A percentile compares a stretch with the other conserved stretches of the same genome.
These are phyloP conservation scores for Pythium brachiatum DNA, from an alignment of 352 stramenopile genomes.

Conservation along the genomic window DNA sequence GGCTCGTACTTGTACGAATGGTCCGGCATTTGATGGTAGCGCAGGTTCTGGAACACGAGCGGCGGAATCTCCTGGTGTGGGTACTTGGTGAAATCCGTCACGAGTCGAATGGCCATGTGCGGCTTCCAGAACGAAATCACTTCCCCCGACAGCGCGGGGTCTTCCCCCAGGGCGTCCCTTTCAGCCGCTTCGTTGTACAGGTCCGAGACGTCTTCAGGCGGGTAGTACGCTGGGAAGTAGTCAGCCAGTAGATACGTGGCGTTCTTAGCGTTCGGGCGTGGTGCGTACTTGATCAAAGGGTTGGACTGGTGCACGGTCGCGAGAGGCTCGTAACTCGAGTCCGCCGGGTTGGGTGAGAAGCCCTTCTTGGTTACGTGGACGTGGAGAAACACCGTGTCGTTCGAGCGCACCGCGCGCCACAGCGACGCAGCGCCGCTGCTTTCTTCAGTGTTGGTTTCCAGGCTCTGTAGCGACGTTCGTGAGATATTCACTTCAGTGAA, in stretches of 20 bases:
- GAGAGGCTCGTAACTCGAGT: constrained; percentile 47
- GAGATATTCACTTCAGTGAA: constrained; percentile 57
- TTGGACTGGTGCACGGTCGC: constrained; percentile 65
- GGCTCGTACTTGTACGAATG: constrained; percentile 65
- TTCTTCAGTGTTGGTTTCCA: constrained; percentile 8
- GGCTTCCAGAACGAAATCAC: constrained; percentile 79
- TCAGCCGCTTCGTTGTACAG: constrained; percentile 13
- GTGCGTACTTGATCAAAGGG: constrained; percentile 54
- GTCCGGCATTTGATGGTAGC: constrained; percentile 51
- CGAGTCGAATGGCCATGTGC: constrained; percentile 61
- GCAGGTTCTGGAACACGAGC: constrained; percentile 68
- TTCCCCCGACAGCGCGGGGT: constrained; percentile 31
- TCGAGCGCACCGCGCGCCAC: constrained; percentile 44
- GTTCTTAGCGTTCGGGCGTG: constrained; percentile 60
- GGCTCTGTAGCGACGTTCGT: neutral
- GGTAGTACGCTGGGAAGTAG: constrained; percentile 24
- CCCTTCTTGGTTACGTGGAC: constrained; percentile 64
- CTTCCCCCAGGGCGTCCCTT: constrained; percentile 7
- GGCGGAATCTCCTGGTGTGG: constrained; percentile 64
- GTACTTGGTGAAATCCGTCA: constrained; percentile 73
- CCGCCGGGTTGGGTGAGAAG: constrained; percentile 41
- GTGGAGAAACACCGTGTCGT: constrained; percentile 65
- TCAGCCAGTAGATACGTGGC: constrained; percentile 46
- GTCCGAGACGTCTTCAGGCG: constrained; percentile 7
- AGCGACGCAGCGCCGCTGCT: constrained; percentile 12